Evolutionary conservation across 495 filamentous ascomycete species (phyloP).

Genomic region (Sabuloglossum arenarium): DNA sequence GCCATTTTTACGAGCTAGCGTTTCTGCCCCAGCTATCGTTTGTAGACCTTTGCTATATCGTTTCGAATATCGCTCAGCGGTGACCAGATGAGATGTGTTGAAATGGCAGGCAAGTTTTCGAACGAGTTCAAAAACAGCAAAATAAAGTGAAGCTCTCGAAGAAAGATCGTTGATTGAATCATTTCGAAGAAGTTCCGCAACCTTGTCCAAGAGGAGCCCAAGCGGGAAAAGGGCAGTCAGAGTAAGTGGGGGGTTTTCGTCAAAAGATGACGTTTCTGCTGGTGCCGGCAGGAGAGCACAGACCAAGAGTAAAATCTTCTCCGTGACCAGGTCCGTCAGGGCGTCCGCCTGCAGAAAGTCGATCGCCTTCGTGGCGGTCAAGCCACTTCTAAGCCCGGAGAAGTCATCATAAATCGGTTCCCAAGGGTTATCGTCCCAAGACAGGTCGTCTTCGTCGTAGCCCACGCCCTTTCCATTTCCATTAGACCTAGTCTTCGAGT

Average conservation of each 20-base stretch:
- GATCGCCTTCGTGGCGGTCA: neutral
- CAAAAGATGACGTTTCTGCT: neutral
- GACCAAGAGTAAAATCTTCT: neutral
- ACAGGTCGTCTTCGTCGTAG: neutral
- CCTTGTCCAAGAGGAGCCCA: neutral
- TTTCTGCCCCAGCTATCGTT: neutral
- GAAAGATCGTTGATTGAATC: constrained; percentile 1
- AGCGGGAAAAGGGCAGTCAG: neutral
- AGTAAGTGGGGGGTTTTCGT: neutral
- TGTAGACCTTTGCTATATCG: neutral
- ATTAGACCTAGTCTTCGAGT: neutral
- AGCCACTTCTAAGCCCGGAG: neutral
- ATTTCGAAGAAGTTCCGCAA: constrained; percentile 3
- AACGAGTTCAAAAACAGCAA: neutral
- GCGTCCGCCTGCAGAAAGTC: neutral
- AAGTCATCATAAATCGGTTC: neutral
- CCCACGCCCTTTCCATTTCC: neutral
- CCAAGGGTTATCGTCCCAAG: neutral
- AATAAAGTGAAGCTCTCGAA: neutral
- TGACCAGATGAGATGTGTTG: neutral
- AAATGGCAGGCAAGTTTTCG: neutral
- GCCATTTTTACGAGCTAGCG: neutral
- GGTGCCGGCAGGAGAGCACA: neutral
- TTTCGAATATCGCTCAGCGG: neutral
- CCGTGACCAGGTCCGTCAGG: neutral